These are phyloP conservation scores for Tricholoma hemisulphureum DNA, from an alignment of 768 basidiomycete species.

Conservation along the genomic window DNA sequence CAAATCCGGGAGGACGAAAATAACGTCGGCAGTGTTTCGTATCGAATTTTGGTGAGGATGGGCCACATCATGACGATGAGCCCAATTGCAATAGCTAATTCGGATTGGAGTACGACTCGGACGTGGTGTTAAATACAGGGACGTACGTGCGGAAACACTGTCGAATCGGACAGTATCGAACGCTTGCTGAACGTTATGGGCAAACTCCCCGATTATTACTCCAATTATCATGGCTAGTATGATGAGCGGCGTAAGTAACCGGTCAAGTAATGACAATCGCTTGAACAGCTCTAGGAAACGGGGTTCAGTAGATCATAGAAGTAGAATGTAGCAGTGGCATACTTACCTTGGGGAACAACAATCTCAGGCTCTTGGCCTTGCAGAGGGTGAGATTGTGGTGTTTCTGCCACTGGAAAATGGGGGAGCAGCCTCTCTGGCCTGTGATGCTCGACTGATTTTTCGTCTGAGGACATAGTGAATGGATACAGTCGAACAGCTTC, in stretches of 20 bases:
- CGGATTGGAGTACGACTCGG: not conserved
- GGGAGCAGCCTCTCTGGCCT: not conserved
- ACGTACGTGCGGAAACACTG: constrained; percentile 77
- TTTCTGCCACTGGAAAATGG: not conserved
- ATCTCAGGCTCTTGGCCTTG: not conserved
- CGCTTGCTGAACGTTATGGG: constrained; percentile 53
- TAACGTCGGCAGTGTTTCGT: constrained; percentile 62
- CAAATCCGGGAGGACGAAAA: constrained; percentile 55
- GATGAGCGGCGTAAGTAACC: constrained; percentile 44
- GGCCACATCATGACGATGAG: constrained; percentile 91
- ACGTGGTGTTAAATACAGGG: too few relatives aligned
- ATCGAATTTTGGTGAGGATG: constrained; percentile 71
- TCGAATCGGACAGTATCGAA: constrained; percentile 64
- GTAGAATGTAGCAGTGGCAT: not conserved
- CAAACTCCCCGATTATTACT: constrained; percentile 71
- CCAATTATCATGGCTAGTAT: constrained; percentile 74
- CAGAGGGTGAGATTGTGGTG: not conserved
- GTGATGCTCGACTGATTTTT: not conserved
- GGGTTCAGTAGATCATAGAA: not conserved
- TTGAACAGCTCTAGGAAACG: constrained; percentile 13
- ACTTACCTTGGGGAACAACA: not conserved
- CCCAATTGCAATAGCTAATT: constrained; percentile 73
- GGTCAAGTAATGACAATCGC: constrained; percentile 20
- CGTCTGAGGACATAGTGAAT: not conserved
- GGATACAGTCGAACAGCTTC: too few relatives aligned